phyloP scores from a whole-genome alignment of 2,329 filamentous ascomycete species.

The Atkinsonella texensis region DNA sequence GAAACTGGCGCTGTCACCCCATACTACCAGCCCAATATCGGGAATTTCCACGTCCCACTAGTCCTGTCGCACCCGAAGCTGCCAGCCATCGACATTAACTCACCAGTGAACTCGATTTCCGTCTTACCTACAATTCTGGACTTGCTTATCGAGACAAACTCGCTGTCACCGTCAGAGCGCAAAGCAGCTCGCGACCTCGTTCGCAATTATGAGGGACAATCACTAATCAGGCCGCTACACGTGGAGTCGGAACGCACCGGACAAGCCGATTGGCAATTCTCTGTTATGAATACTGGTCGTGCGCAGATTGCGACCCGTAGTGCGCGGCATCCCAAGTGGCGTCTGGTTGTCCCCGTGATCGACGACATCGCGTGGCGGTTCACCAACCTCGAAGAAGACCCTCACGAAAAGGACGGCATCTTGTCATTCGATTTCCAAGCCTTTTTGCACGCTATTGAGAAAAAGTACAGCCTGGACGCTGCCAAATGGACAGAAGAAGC shows the following conservation, averaged over 20 bases:
- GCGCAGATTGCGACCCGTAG: constrained; percentile 13
- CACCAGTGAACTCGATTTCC: constrained; percentile 20
- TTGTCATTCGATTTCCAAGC: constrained; percentile 14
- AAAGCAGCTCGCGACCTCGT: constrained; percentile 18
- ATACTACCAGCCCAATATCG: constrained; percentile 22
- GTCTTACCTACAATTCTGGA: constrained; percentile 24
- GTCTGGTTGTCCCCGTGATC: constrained; percentile 14
- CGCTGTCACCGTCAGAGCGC: constrained; percentile 15
- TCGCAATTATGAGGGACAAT: constrained; percentile 24
- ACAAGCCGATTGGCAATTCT: constrained; percentile 14
- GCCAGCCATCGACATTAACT: constrained; percentile 19
- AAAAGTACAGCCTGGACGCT: constrained; percentile 14
- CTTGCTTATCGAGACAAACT: constrained; percentile 21
- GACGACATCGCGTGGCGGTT: constrained; percentile 20
- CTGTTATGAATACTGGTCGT: constrained; percentile 16
- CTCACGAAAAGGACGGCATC: constrained; percentile 15
- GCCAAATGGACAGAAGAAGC: constrained; percentile 22
- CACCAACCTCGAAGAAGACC: constrained; percentile 17
- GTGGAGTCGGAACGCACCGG: constrained; percentile 10
- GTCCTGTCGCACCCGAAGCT: constrained; percentile 22
- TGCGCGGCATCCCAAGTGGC: constrained; percentile 10
- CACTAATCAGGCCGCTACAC: constrained; percentile 20
- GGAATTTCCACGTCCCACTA: constrained; percentile 22
- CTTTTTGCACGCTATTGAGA: constrained; percentile 12
- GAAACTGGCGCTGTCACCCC: constrained; percentile 20